Percentiles rank a stretch among this genome's conserved stretches.
phyloP scores from a whole-genome alignment of 1,284 basidiomycete genomes.

The Volvariella volvacea region DNA sequence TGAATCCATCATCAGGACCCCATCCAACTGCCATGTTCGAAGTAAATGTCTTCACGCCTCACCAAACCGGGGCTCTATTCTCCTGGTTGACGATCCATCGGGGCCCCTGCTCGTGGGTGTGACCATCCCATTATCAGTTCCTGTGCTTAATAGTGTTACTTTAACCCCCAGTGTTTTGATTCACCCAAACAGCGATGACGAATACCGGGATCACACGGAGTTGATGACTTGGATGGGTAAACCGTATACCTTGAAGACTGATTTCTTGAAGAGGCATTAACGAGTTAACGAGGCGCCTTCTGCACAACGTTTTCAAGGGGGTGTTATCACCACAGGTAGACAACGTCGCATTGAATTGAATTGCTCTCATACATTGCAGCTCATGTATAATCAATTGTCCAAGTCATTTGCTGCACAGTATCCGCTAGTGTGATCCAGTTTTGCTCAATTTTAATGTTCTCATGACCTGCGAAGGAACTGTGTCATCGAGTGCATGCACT shows the following conservation, averaged over 20 bases:
- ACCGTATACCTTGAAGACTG: conserved; percentile 46
- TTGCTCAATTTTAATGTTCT: too few species aligned
- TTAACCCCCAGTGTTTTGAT: conserved; percentile 47
- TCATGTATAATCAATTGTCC: too few species aligned
- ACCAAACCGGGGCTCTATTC: conserved; percentile 59
- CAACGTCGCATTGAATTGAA: too few species aligned
- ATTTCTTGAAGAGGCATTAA: conserved; percentile 33
- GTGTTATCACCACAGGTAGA: too few species aligned
- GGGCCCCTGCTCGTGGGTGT: conserved; percentile 58
- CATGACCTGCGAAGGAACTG: too few species aligned
- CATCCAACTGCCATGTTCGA: conserved; percentile 68
- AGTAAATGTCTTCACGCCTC: conserved; percentile 59
- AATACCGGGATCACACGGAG: conserved; percentile 56
- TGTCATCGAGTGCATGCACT: too few species aligned
- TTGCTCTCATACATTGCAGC: too few species aligned
- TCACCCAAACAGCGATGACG: conserved; percentile 66
- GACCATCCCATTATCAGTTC: neutral
- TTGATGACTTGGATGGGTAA: conserved; percentile 65
- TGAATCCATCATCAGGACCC: conserved; percentile 30
- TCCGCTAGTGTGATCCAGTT: too few species aligned
- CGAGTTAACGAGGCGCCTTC: too few species aligned
- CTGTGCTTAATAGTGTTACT: neutral
- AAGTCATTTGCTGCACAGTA: too few species aligned
- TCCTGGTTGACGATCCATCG: conserved; percentile 59
- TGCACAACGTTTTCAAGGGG: too few species aligned